phyloP scores from a whole-genome alignment of 2,329 filamentous ascomycete species.

The Microcyclospora tardicrescens region DNA sequence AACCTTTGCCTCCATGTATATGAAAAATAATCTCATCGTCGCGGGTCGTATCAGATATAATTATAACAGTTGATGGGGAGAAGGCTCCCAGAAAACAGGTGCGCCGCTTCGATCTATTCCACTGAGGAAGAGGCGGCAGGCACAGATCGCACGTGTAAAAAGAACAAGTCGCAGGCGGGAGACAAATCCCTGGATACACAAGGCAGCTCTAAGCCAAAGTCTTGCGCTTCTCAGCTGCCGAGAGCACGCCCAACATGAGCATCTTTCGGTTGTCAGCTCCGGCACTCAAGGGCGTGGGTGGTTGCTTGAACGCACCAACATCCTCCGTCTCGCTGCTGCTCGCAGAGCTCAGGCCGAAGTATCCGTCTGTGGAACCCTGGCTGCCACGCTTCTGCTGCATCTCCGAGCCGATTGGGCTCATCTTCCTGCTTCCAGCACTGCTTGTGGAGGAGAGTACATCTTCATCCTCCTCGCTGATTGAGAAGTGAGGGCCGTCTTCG shows the following conservation, averaged over 20 bases:
- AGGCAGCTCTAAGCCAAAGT: slow-evolving; percentile 34
- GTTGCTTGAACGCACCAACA: slow-evolving; percentile 21
- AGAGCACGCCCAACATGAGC: slow-evolving; percentile 75
- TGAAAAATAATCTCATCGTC: too few species aligned
- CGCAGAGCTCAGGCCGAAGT: slow-evolving; percentile 49
- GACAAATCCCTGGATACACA: too few species aligned
- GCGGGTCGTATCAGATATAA: too few species aligned
- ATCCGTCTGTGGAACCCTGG: slow-evolving; percentile 22
- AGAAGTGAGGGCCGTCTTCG: slow-evolving; percentile 59
- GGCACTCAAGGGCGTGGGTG: slow-evolving; percentile 44
- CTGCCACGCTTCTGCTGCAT: slow-evolving; percentile 25
- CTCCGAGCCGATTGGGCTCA: slow-evolving; percentile 26
- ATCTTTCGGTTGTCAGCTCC: slow-evolving; percentile 58
- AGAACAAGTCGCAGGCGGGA: too few species aligned
- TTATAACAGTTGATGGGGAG: too few species aligned
- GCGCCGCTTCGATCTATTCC: too few species aligned
- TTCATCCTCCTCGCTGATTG: slow-evolving; percentile 53
- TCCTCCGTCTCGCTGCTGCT: slow-evolving; percentile 50
- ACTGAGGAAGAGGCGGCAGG: too few species aligned
- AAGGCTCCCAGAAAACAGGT: too few species aligned
- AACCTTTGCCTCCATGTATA: too few species aligned
- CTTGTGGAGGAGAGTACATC: slow-evolving; percentile 48
- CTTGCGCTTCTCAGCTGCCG: slow-evolving; percentile 81
- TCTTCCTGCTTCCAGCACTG: slow-evolving; percentile 20
- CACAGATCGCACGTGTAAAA: too few species aligned